Percentiles rank a stretch among this genome's conserved stretches.
These are phyloP conservation scores for Zizania palustris DNA, from an alignment of 202 grass and related monocot species.

Conservation along the genomic window DNA sequence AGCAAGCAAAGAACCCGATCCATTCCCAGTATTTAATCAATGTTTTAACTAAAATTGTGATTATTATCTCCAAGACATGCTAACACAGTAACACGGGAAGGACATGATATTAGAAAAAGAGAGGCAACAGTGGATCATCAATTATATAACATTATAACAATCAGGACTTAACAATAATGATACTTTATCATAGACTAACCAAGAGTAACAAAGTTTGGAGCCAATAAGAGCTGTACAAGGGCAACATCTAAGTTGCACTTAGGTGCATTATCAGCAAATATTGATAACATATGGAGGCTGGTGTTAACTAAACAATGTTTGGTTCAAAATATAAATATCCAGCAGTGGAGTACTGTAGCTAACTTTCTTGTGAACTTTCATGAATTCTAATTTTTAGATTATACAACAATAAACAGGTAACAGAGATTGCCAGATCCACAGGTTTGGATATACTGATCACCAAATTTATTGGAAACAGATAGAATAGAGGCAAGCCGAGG, in stretches of 20 bases:
- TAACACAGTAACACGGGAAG: neutral
- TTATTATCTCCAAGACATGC: neutral
- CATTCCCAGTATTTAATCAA: neutral
- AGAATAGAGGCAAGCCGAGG: neutral
- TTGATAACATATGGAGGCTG: neutral
- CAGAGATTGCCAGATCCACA: neutral
- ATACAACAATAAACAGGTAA: neutral
- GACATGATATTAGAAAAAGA: neutral
- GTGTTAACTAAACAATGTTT: neutral
- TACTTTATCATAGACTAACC: constrained; percentile 2
- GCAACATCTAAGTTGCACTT: neutral
- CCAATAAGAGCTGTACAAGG: constrained; percentile 1
- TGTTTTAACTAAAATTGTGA: neutral
- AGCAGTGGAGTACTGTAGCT: neutral
- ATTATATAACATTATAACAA: neutral
- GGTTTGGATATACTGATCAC: neutral
- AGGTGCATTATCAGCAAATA: neutral
- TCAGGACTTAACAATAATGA: neutral
- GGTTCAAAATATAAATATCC: neutral
- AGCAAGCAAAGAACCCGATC: neutral
- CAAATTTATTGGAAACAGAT: constrained; percentile 16
- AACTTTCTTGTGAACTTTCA: neutral
- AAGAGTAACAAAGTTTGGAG: constrained; percentile 7
- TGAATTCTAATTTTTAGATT: constrained; percentile 13
- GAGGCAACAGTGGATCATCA: constrained; percentile 9